phyloP scores from a whole-genome alignment of 169 alveolate genomes.

The Plasmodium cynomolgi region DNA sequence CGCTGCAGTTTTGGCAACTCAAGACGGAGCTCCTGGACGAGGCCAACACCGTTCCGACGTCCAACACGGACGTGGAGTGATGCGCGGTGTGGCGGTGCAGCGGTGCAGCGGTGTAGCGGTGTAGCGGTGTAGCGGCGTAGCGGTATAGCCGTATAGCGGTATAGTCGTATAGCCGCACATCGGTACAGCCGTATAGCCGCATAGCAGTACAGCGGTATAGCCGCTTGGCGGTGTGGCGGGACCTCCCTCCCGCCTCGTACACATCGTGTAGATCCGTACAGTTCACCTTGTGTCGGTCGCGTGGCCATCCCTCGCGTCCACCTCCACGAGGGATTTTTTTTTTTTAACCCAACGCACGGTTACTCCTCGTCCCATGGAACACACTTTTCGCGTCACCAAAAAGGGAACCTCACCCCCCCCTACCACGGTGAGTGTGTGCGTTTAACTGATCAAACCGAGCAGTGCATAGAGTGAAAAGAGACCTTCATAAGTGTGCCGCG shows the following conservation, averaged over 20 bases:
- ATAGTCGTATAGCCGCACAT: too few species aligned
- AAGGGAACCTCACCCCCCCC: not conserved
- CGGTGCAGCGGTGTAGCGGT: too few species aligned
- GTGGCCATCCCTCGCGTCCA: not conserved
- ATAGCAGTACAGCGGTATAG: not conserved
- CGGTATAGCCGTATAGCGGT: not conserved
- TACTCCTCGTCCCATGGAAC: not conserved
- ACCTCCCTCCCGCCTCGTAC: not conserved
- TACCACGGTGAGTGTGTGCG: not conserved
- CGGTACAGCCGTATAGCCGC: too few species aligned
- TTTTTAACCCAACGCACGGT: not conserved
- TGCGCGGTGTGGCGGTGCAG: not conserved
- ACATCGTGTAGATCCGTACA: not conserved
- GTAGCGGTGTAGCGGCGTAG: not conserved
- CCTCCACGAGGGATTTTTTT: not conserved
- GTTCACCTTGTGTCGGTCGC: not conserved
- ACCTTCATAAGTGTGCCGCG: not conserved
- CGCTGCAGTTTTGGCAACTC: constrained; percentile 60
- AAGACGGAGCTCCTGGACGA: constrained; percentile 55
- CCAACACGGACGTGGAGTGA: constrained; percentile 67
- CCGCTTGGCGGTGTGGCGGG: not conserved
- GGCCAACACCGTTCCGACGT: constrained; percentile 31
- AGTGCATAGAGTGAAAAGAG: not conserved
- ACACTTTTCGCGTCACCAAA: not conserved
- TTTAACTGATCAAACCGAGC: not conserved